Conservation (phyloP, 2,329 filamentous ascomycete species). For the Aspergillus pseudotamarii region DNA sequence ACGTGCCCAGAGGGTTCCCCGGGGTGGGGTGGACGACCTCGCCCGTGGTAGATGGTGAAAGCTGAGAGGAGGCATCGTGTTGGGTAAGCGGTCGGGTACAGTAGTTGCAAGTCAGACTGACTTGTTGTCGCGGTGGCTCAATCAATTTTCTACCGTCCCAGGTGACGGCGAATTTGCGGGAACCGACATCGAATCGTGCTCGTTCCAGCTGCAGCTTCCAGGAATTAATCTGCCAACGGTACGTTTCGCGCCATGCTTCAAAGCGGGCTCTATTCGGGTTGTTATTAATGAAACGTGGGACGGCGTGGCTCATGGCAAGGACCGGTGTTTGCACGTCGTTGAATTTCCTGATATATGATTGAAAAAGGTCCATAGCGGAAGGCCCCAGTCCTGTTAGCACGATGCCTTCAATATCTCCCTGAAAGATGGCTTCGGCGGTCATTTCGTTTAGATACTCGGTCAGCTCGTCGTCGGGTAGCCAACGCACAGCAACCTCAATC, state of each 20-base stretch:
- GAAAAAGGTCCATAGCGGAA: constrained; percentile 61
- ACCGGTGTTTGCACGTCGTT: constrained; percentile 66
- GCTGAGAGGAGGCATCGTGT: constrained; percentile 39
- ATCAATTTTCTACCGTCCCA: constrained; percentile 54
- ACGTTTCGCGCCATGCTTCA: constrained; percentile 63
- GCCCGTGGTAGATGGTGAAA: constrained; percentile 26
- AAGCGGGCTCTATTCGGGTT: constrained; percentile 55
- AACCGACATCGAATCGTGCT: constrained; percentile 61
- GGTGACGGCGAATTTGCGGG: constrained; percentile 55
- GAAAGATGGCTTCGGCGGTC: constrained; percentile 52
- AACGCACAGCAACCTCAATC: constrained; percentile 62
- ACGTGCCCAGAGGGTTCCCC: constrained; percentile 39
- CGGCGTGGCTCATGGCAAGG: constrained; percentile 60
- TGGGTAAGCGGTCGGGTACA: constrained; percentile 61
- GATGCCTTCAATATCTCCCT: constrained; percentile 64
- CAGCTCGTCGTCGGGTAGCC: constrained; percentile 50
- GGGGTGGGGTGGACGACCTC: constrained; percentile 40
- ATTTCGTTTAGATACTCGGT: constrained; percentile 58
- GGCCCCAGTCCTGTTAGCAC: constrained; percentile 64
- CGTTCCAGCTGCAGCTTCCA: constrained; percentile 65
- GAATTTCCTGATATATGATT: constrained; percentile 62
- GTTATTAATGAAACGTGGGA: constrained; percentile 62
- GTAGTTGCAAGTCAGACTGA: constrained; percentile 62
- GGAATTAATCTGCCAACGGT: constrained; percentile 62
- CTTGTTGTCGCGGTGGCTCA: constrained; percentile 54